phyloP scores from a whole-genome alignment of 345 rosid species.

The Mangifera indica region DNA sequence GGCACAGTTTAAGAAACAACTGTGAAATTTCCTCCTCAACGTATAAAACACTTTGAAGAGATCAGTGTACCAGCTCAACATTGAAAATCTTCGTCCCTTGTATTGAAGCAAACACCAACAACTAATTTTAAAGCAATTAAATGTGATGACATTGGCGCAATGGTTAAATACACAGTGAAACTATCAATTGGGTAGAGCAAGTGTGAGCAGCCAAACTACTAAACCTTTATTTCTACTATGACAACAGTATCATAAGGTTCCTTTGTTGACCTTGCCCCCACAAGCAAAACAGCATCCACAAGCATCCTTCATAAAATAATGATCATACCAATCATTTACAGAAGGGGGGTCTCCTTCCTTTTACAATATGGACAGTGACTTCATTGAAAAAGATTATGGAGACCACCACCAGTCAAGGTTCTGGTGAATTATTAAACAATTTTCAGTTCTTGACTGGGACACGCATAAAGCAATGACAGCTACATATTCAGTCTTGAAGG shows the following conservation, averaged over 20 bases:
- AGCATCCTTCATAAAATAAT: background rate
- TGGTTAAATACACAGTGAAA: too few species aligned
- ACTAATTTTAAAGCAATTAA: too few species aligned
- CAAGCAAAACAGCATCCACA: constrained; percentile 2
- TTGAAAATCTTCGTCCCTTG: background rate
- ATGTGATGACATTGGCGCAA: too few species aligned
- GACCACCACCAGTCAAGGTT: background rate
- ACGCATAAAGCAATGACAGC: constrained; percentile 4
- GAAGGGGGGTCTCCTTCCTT: background rate
- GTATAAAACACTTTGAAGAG: background rate
- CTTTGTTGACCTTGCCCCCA: background rate
- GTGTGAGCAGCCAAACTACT: too few species aligned
- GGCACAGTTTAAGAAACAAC: background rate
- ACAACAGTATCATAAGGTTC: background rate
- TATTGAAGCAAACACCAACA: too few species aligned
- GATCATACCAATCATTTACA: background rate
- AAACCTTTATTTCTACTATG: too few species aligned
- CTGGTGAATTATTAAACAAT: background rate
- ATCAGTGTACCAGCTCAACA: background rate
- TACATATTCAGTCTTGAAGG: background rate
- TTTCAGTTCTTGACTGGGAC: background rate
- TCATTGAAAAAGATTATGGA: background rate
- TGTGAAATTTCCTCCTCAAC: background rate
- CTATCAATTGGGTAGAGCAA: too few species aligned
- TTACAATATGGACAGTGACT: background rate